Percentiles rank a stretch among this genome's conserved stretches.
phyloP scores from a whole-genome alignment of 2,329 filamentous ascomycete species.

The Arthrocladium fulminans region DNA sequence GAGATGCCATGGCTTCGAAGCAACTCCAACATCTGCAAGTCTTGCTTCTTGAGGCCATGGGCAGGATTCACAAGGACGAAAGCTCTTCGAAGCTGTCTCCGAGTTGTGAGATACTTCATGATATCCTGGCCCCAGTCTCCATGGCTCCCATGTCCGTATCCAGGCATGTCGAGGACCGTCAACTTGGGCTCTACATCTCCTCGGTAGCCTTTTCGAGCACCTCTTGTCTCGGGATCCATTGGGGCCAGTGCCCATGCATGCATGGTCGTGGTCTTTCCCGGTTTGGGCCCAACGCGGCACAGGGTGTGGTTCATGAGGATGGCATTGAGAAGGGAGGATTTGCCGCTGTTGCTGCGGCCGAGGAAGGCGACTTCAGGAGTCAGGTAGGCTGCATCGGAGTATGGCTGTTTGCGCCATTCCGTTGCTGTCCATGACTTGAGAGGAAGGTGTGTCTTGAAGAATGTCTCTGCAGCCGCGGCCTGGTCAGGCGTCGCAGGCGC shows the following conservation, averaged over 20 bases:
- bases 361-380: constrained; percentile 58
- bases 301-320: constrained; percentile 38
- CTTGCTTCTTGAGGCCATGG: constrained; percentile 55
- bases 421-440: constrained; percentile 52
- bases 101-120: constrained; percentile 55
- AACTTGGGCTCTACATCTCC: constrained; percentile 35
- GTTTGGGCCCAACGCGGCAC: constrained; percentile 32
- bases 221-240: constrained; percentile 27
- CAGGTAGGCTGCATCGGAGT: constrained; percentile 30
- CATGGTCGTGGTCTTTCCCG: constrained; percentile 56
- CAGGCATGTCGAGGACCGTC: constrained; percentile 61
- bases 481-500: constrained; percentile 35
- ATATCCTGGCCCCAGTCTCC: constrained; percentile 58
- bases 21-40: constrained; percentile 48
- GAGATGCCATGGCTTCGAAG: constrained; percentile 50
- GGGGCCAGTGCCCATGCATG: constrained; percentile 56
- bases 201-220: constrained; percentile 23
- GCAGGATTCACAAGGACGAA: constrained; percentile 57
- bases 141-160: constrained; percentile 56
- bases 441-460: constrained; percentile 41
- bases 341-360: constrained; percentile 62
- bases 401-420: constrained; percentile 52
- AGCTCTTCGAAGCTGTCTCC: constrained; percentile 53
- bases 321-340: constrained; percentile 58
- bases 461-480: constrained; percentile 33